Percentiles rank a stretch among this genome's conserved stretches.
Evolutionary conservation across 768 basidiomycete species (phyloP).

Genomic region (Leccinum broughii): DNA sequence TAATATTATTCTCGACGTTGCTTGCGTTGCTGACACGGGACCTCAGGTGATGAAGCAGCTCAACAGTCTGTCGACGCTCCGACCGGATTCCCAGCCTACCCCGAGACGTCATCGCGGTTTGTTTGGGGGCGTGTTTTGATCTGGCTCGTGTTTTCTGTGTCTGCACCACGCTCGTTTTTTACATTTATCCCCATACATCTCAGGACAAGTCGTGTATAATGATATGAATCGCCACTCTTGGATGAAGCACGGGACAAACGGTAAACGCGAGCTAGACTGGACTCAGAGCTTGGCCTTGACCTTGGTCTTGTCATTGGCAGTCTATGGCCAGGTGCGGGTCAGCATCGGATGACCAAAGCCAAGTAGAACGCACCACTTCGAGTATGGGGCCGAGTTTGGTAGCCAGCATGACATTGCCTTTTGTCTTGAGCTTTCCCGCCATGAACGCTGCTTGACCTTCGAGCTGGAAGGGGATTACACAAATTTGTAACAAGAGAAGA

Average conservation of each 20-base stretch:
- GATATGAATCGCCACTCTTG: constrained; percentile 20
- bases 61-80: constrained; percentile 85
- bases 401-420: constrained; percentile 91
- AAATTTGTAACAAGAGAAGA: background rate
- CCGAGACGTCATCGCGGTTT: constrained; percentile 76
- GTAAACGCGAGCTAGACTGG: background rate
- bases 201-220: constrained; percentile 16
- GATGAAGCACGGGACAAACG: background rate
- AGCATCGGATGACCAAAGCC: background rate
- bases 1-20: background rate
- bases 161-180: constrained; percentile 14
- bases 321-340: constrained; percentile 16
- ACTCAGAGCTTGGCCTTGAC: constrained; percentile 44
- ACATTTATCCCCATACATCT: background rate
- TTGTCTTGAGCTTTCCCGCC: constrained; percentile 91
- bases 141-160: constrained; percentile 6
- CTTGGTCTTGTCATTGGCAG: constrained; percentile 18
- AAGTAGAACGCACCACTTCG: constrained; percentile 50
- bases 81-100: constrained; percentile 75
- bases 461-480: constrained; percentile 42
- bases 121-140: constrained; percentile 76
- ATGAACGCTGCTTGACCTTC: constrained; percentile 99
- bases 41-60: constrained; percentile 93
- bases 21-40: constrained; percentile 9
- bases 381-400: constrained; percentile 87